Conservation (phyloP, 176 grass and related monocot genomes). For the Avena sativa region DNA sequence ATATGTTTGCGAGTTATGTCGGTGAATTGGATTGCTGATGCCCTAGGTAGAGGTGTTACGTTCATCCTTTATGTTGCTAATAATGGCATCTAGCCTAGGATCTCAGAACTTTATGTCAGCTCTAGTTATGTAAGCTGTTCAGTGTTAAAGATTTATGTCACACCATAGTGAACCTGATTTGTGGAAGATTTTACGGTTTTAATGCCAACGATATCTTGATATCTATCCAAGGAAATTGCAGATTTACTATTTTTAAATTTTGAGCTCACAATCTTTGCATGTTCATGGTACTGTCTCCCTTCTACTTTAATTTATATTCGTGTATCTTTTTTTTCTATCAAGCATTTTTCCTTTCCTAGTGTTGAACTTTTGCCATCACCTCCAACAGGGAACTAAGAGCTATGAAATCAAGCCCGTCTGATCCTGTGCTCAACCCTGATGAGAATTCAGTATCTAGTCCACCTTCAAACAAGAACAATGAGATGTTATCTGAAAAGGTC, state of each 20-base stretch:
- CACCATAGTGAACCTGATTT: not conserved
- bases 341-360: not conserved
- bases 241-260: slow-evolving; percentile 1
- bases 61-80: not conserved
- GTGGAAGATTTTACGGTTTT: not conserved
- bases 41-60: not conserved
- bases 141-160: slow-evolving; percentile 8
- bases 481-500: slow-evolving; percentile 16
- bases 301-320: not conserved
- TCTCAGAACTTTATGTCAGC: not conserved
- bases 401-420: not conserved
- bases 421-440: not conserved
- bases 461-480: not conserved
- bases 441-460: not conserved
- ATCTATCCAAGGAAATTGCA: not conserved
- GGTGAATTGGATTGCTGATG: not conserved
- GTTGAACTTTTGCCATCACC: slow-evolving; percentile 5
- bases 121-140: slow-evolving; percentile 17
- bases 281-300: not conserved
- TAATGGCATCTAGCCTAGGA: not conserved
- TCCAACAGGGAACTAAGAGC: slow-evolving; percentile 35
- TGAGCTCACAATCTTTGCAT: not conserved
- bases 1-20: slow-evolving; percentile 12
- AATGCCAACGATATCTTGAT: not conserved
- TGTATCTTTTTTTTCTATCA: not conserved